Base-by-base conservation (phyloP, 129 eudicot genomes). In the Tagetes erecta region DNA sequence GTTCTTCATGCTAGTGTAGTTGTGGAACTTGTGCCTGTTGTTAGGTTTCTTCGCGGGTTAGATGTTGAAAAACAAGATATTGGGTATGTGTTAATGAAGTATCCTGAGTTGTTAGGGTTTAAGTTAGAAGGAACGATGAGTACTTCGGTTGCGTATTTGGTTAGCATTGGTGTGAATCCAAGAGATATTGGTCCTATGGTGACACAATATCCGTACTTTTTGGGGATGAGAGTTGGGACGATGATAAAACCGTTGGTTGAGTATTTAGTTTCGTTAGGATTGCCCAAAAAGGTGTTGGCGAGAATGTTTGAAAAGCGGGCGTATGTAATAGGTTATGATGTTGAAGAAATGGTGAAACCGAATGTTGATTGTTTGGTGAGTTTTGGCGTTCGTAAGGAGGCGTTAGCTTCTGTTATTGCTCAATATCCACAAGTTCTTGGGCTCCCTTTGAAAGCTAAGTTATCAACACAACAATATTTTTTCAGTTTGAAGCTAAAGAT, bases 111-210 rank as follows among this genome's bases (percentile, higher is more conserved):
- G 30, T 70, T 88, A 60, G 95, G 95, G 80, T 88, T 88, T 60
- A 88, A 88, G 68, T 82, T 82, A 40, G 95, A 88, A 82, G 95
- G 94, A 49, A 85, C 95, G 2, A 88, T 88, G 95, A 88, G 95
- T 76, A 88, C 90, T 13, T 81, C 94, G 1, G 95, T 88, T 73
- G 95, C 88, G 0, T 88, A 88, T 81, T 70, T 88, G 52, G 95
- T 88, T 39, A 88, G 95, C 59, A 83, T 88, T 12, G 90, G 95
- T 51, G 90, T 88, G n/a, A 80, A 76, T 65, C 95, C 95, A 0
- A 73, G 95, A 41, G 95, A 88, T 71, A 88, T 88, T 30, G 95
- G 95, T 62, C 95, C 95, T 5, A 88, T 88, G 95, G 86, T 83
- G 81, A 85, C 95, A 5, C 90, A 88, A 7, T 88, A 80, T 79